A percentile compares a stretch with the other conserved stretches of the same genome.
Evolutionary conservation across 805 yeast species (phyloP).

Genomic region (Nakazawaea wickerhamii): DNA sequence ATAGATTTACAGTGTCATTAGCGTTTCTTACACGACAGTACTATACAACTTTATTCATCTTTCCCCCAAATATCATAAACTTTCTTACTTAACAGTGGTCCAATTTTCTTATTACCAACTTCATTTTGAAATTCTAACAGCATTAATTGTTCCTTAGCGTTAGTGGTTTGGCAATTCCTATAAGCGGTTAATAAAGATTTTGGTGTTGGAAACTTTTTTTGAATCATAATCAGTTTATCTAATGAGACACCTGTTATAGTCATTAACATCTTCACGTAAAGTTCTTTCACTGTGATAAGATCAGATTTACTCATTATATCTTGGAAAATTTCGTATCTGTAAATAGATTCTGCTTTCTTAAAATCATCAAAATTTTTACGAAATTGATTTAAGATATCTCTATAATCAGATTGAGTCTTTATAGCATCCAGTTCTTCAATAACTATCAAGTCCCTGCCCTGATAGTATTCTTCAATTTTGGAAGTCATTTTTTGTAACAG

Average conservation of each 20-base stretch:
- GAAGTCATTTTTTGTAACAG: conserved; percentile 48
- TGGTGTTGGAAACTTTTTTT: conserved; percentile 68
- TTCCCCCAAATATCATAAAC: conserved; percentile 56
- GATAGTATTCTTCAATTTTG: conserved; percentile 35
- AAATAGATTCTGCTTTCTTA: conserved; percentile 32
- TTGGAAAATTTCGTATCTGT: conserved; percentile 53
- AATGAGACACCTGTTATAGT: conserved; percentile 74
- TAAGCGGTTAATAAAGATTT: conserved; percentile 47
- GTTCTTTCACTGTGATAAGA: conserved; percentile 66
- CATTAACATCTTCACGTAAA: conserved; percentile 73
- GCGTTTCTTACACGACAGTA: conserved; percentile 1
- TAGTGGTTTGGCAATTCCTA: conserved; percentile 17
- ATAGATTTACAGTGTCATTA: conserved; percentile 6
- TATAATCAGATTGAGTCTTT: conserved; percentile 46
- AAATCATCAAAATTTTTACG: conserved; percentile 31
- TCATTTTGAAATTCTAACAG: conserved; percentile 31
- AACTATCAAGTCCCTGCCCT: conserved; percentile 36
- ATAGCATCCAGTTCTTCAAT: conserved; percentile 43
- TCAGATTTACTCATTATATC: conserved; percentile 64
- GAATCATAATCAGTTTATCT: conserved; percentile 81
- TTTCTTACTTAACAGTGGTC: conserved; percentile 43
- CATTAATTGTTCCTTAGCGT: conserved; percentile 29
- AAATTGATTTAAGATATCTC: conserved; percentile 34
- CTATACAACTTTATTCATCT: neutral
- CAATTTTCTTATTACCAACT: conserved; percentile 48